Evolutionary conservation across 371 early-diverging fungal species (phyloP), one percentile per base, ranked within the genome.

Genomic region (Mortierella sp.): DNA sequence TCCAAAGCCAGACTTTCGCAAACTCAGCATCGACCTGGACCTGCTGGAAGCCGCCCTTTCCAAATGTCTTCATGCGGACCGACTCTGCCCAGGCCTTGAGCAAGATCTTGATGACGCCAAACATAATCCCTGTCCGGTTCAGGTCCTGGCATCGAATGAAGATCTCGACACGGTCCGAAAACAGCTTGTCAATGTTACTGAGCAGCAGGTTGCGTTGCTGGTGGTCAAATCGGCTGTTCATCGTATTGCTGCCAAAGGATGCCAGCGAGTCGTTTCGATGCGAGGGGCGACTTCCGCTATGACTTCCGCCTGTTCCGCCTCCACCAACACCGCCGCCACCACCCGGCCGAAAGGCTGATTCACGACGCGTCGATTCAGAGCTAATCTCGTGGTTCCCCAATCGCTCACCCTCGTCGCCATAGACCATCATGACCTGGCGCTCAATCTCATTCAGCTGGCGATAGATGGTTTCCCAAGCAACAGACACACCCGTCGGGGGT

Each of bases 121-220:
- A 85, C 74, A 91, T 86, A 28, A 93, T 88, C 5, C 90, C 93
- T 0, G 75, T 78, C 31, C 93, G 80, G 55, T 88, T 89, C 79
- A 92, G 87, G 34, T 94, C 94, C 31, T 93, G 91, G 46, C 84
- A 87, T 40, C 93, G 85, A 46, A 78, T 83, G 79, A 91, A 94
- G 40, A 92, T 90, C 75, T 92, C 94, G 11, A 93, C 89, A 1
- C 92, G 90, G 26, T 94, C 95, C 37, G 92, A 90, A 85, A 95
- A 95, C 43, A 95, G 84, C 54, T 92, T 92, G 73, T 93, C 93
- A 78, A 95, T 94, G 77, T 92, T 91, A 69, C 87, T 91, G 82
- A 94, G 81, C 85, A 94, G 75, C 75, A 79, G 81, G 69, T 88
- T 80, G 19, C 81, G 80, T 46, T 80, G 84, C 37, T 84, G 85